Evolutionary conservation across 352 stramenopile genomes (phyloP), one percentile per base, ranked within the genome.

Genomic region (Pythium coloratum): DNA sequence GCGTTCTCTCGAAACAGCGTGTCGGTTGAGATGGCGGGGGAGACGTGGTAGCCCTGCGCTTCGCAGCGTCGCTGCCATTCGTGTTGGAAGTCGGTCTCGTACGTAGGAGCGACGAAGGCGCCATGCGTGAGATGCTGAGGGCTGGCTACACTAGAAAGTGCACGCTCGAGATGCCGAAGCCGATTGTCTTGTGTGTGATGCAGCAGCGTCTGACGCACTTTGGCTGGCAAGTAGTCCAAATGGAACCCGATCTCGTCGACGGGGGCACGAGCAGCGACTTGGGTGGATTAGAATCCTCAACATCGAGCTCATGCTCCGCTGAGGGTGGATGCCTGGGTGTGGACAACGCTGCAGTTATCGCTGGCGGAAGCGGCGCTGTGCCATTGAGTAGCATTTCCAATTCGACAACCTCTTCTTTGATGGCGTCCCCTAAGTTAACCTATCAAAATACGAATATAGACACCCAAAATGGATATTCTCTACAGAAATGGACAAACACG

Each of bases 391-490:
- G 42, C 42, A 26, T 49, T 49, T 49, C 42, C 42, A 49, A 26
- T 44, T 44, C 16, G 38, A n/a, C 16, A n/a, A 12, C 10, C 38
- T 40, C 34, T 13, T 47, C n/a, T 13, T 40, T 55, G 20, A 12
- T 20, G 20, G 61, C 59, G 24, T 70, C 68, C 56, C 61, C 70
- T 67, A 70, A 74, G 68, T 74, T 74, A 70, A 74, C 59, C 38
- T n/a, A 36, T 2, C 28, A 36, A 47, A 34, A 34, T 32, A 38
- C 38, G 38, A 44, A 44, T 18, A 44, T 44, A n/a, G 9, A n/a
- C 38, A 44, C 38, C 38, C 10, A 44, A 6, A 18, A 3, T n/a
- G 10, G 13, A 44, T 18, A n/a, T n/a, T 44, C 13, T 6, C 18
- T n/a, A 6, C 38, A 18, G 13, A 44, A 44, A 18, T n/a, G 38